These are phyloP conservation scores for Symbiodinium natans DNA, from an alignment of 73 alveolate genomes.

Conservation along the genomic window DNA sequence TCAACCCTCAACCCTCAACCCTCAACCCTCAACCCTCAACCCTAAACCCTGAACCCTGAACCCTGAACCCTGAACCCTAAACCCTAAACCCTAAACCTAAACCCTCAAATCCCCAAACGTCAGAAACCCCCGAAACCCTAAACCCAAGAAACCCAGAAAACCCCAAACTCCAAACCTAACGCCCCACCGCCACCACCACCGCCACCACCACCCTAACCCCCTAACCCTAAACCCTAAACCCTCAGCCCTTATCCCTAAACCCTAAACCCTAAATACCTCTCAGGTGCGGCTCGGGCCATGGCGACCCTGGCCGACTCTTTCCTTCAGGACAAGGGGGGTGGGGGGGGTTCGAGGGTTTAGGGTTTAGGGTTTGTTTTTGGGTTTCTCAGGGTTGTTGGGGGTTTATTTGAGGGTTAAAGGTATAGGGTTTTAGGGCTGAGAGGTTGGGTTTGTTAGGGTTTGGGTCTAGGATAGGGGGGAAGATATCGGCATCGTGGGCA, in stretches of 20 bases:
- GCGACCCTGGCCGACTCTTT: constrained; percentile 88
- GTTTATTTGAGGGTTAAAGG: not conserved
- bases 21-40: not conserved
- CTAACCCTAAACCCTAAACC: not conserved
- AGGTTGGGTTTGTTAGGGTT: not conserved
- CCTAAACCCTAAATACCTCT: no score
- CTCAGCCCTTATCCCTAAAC: not conserved
- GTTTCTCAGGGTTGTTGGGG: not conserved
- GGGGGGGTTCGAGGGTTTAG: not conserved
- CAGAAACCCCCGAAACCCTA: not conserved
- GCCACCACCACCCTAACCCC: not conserved
- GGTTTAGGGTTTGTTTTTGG: not conserved
- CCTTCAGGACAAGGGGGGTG: constrained; percentile 24
- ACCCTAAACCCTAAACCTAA: no score
- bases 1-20: no score
- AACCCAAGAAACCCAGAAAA: not conserved
- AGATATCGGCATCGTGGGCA: no score
- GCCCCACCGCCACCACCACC: not conserved
- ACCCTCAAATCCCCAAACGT: no score
- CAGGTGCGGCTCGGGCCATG: constrained; percentile 13
- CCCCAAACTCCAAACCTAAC: not conserved
- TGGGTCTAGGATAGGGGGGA: not conserved
- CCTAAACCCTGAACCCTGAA: not conserved
- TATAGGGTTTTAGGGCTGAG: not conserved
- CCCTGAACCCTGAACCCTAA: not conserved